phyloP scores from a whole-genome alignment of 2,329 filamentous ascomycete species.

The Epichloe typhina region DNA sequence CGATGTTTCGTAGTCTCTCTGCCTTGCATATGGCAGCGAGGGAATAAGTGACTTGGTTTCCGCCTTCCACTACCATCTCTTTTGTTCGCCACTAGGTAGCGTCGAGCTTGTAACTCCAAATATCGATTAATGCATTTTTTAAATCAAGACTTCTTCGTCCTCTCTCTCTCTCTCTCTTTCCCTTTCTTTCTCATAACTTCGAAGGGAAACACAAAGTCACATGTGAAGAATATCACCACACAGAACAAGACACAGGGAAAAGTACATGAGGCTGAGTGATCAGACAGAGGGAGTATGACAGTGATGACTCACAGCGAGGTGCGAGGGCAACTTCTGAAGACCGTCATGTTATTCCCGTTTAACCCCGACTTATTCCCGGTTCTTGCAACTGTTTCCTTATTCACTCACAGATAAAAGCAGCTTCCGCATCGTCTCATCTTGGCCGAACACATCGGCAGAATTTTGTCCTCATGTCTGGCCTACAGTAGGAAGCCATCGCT shows the following conservation, averaged over 20 bases:
- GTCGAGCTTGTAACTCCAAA: no score
- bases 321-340: not conserved
- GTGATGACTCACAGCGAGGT: no score
- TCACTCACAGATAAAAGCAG: not conserved
- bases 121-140: no score
- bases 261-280: no score
- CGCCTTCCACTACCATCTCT: not conserved
- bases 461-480: not conserved
- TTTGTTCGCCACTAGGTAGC: no score
- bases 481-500: not conserved
- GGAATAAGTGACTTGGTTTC: not conserved
- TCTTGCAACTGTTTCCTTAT: not conserved
- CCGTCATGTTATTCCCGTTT: not conserved
- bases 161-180: no score
- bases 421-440: not conserved
- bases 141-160: no score
- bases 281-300: no score
- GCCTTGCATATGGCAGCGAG: slow-evolving; percentile 10
- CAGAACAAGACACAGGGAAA: no score
- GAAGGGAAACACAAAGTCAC: no score
- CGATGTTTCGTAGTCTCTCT: not conserved
- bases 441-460: not conserved
- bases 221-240: no score
- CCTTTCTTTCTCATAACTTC: no score
- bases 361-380: not conserved